phyloP scores from a whole-genome alignment of 169 alveolate genomes.

The Besnoitia besnoiti region DNA sequence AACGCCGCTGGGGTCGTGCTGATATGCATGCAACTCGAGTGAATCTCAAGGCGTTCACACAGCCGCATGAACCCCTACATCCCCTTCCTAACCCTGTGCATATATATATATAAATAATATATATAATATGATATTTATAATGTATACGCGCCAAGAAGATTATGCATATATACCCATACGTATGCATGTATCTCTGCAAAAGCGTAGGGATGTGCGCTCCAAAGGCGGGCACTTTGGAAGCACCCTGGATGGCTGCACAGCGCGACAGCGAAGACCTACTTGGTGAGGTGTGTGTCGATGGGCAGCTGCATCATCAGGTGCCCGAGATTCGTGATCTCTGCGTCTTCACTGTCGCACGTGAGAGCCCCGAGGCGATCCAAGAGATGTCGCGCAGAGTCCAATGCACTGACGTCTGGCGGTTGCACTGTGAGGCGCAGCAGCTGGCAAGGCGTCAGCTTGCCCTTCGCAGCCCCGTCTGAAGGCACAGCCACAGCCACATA shows the following conservation, averaged over 20 bases:
- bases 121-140: too few relatives aligned
- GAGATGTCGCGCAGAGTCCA: conserved; percentile 26
- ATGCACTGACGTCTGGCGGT: conserved; percentile 66
- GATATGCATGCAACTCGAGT: neutral
- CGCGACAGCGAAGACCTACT: neutral
- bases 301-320: conserved; percentile 66
- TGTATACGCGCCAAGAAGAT: neutral
- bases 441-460: conserved; percentile 42
- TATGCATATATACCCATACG: neutral
- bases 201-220: neutral
- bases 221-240: neutral
- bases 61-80: neutral
- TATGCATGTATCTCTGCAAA: neutral
- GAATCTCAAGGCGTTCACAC: too few relatives aligned
- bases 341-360: conserved; percentile 23
- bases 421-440: conserved; percentile 59
- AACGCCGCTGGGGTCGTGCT: too few relatives aligned
- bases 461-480: too few relatives aligned
- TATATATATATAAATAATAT: conserved; percentile 2
- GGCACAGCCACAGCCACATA: too few relatives aligned
- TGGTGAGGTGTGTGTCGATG: conserved; percentile 59
- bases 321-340: conserved; percentile 66
- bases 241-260: too few relatives aligned
- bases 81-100: neutral
- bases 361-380: neutral